A percentile compares a stretch with the other conserved stretches of the same genome.
These are phyloP conservation scores for Chiua virens DNA, from an alignment of 768 basidiomycete genomes.

Conservation along the genomic window DNA sequence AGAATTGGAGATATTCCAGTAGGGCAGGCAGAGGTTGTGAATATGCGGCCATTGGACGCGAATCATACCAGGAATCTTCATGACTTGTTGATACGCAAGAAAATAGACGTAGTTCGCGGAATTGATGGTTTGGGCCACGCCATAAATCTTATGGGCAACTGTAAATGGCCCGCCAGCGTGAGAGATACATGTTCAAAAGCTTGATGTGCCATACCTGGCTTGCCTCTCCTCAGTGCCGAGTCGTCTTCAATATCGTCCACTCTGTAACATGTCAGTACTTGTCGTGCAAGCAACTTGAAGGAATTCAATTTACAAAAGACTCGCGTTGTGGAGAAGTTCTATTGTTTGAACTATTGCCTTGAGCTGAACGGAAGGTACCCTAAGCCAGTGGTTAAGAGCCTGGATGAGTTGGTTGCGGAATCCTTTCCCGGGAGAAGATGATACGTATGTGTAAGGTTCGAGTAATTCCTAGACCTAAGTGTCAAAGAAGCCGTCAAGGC, in stretches of 20 bases:
- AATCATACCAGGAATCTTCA: slow-evolving; percentile 30
- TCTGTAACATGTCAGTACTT: slow-evolving; percentile 26
- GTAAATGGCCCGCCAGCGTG: not conserved
- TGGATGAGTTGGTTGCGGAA: slow-evolving; percentile 83
- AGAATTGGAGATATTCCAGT: slow-evolving; percentile 12
- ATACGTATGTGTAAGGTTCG: slow-evolving; percentile 88
- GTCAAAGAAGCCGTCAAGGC: too few relatives aligned
- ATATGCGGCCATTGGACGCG: slow-evolving; percentile 9
- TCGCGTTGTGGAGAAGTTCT: slow-evolving; percentile 90
- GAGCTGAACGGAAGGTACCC: slow-evolving; percentile 73
- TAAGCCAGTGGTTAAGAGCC: slow-evolving; percentile 90
- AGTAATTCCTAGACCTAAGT: slow-evolving; percentile 47
- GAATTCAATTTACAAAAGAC: slow-evolving; percentile 65
- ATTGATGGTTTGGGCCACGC: slow-evolving; percentile 91
- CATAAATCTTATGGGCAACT: slow-evolving; percentile 68
- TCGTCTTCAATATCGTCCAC: slow-evolving; percentile 76
- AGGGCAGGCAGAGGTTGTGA: too few relatives aligned
- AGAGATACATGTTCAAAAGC: not conserved
- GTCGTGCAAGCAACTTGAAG: not conserved
- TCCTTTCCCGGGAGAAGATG: slow-evolving; percentile 86
- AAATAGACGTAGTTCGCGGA: slow-evolving; percentile 97
- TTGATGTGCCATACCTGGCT: slow-evolving; percentile 55
- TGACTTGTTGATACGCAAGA: slow-evolving; percentile 83
- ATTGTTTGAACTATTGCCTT: slow-evolving; percentile 74
- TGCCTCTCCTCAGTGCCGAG: slow-evolving; percentile 80